A percentile compares a stretch with the other conserved stretches of the same genome.
phyloP scores from a whole-genome alignment of 371 early-diverging fungal genomes.

The Synchytrium microbalum region DNA sequence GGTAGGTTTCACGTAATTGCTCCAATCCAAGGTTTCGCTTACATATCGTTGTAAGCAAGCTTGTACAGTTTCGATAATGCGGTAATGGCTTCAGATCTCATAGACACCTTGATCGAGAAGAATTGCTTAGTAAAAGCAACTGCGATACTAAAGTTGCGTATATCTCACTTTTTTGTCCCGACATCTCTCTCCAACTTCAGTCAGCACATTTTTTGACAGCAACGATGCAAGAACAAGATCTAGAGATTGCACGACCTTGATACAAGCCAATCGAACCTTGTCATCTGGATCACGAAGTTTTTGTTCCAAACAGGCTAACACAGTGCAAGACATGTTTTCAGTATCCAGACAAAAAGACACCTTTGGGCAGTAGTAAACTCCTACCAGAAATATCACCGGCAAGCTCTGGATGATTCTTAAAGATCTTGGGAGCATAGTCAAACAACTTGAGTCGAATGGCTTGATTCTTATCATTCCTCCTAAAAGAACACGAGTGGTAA shows the following conservation, averaged over 20 bases:
- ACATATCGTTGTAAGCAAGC: slow-evolving; percentile 59
- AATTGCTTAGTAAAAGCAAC: not conserved
- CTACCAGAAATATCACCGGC: slow-evolving; percentile 60
- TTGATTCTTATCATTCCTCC: slow-evolving; percentile 66
- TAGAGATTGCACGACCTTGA: slow-evolving; percentile 59
- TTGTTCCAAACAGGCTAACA: slow-evolving; percentile 52
- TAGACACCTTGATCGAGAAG: slow-evolving; percentile 48
- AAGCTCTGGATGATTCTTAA: slow-evolving; percentile 58
- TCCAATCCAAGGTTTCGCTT: slow-evolving; percentile 18
- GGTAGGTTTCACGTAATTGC: not conserved
- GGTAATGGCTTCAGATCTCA: slow-evolving; percentile 64
- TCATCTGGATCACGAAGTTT: slow-evolving; percentile 88
- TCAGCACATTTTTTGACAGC: slow-evolving; percentile 45
- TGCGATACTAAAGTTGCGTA: slow-evolving; percentile 1
- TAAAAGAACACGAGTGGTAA: slow-evolving; percentile 13
- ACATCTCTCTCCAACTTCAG: slow-evolving; percentile 64
- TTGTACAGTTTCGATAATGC: slow-evolving; percentile 64
- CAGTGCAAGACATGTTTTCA: not conserved
- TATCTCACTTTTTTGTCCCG: slow-evolving; percentile 69
- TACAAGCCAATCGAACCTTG: slow-evolving; percentile 71
- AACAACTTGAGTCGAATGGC: slow-evolving; percentile 69
- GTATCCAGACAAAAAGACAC: not conserved
- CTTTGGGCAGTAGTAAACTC: not conserved
- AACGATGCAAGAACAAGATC: slow-evolving; percentile 39
- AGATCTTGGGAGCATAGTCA: slow-evolving; percentile 53